Evolutionary conservation across 345 rosid genomes (phyloP).

Genomic region (Moringa oleifera): DNA sequence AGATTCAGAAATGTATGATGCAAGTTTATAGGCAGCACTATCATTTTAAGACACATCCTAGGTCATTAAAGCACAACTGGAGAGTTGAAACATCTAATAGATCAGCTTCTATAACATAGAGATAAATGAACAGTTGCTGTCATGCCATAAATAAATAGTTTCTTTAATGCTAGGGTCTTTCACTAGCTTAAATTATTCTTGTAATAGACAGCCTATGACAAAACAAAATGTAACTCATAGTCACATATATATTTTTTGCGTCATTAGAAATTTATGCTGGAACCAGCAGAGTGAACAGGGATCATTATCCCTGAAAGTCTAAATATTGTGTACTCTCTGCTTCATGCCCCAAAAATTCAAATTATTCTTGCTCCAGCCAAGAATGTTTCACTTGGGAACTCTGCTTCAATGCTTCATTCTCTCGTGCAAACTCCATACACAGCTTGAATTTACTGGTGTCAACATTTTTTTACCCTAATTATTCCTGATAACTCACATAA

Average conservation of each 20-base stretch:
- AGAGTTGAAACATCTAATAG: background rate
- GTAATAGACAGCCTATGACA: no score
- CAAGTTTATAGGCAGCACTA: background rate
- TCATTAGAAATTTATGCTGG: no score
- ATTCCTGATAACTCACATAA: background rate
- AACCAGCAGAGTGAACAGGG: background rate
- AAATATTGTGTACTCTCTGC: no score
- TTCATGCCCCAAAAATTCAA: background rate
- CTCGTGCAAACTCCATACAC: background rate
- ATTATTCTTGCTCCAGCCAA: background rate
- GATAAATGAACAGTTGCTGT: no score
- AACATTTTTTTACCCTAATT: background rate
- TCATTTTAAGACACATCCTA: background rate
- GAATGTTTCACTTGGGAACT: background rate
- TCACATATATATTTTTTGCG: background rate
- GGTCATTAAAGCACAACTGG: background rate
- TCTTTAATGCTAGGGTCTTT: no score
- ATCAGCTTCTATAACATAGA: no score
- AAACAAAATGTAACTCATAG: background rate
- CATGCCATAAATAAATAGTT: no score
- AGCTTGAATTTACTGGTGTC: background rate
- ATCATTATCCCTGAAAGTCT: no score
- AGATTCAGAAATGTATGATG: background rate
- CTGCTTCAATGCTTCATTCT: background rate
- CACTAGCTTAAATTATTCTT: no score